Conservation (phyloP, 129 eudicot species). For the Scalesia atractyloides region DNA sequence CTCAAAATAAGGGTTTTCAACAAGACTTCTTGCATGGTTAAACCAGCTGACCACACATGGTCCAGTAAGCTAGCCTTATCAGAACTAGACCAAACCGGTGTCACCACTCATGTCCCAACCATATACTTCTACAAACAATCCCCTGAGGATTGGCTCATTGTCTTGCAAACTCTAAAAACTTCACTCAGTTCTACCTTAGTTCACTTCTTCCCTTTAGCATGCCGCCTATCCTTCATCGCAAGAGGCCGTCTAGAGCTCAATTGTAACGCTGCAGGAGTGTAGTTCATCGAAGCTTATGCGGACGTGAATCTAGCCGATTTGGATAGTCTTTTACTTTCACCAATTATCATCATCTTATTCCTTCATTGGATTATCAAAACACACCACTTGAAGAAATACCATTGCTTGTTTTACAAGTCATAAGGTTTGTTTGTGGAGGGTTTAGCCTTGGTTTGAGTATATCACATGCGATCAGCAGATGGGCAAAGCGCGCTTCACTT, state of each 20-base stretch:
- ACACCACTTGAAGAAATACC: constrained; percentile 45
- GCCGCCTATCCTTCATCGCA: constrained; percentile 36
- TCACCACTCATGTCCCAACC: constrained; percentile 40
- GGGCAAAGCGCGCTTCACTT: constrained; percentile 65
- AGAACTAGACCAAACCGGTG: constrained; percentile 49
- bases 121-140: constrained; percentile 50
- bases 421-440: constrained; percentile 61
- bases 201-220: constrained; percentile 62
- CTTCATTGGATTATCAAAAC: constrained; percentile 42
- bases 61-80: constrained; percentile 45
- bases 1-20: constrained; percentile 34
- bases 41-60: constrained; percentile 51
- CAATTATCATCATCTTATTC: constrained; percentile 40
- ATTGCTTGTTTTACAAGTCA: constrained; percentile 47
- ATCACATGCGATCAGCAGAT: constrained; percentile 52
- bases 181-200: constrained; percentile 48
- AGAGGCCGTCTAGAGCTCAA: constrained; percentile 62
- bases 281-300: constrained; percentile 48
- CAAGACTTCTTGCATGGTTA: constrained; percentile 35
- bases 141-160: constrained; percentile 25
- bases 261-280: constrained; percentile 50
- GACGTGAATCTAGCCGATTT: constrained; percentile 37
- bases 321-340: constrained; percentile 36
- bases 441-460: constrained; percentile 41
- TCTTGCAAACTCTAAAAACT: constrained; percentile 42